Evolutionary conservation across 305 asterid genomes (phyloP), one percentile per base, ranked within the genome.

Genomic region (Plantago coronopus): DNA sequence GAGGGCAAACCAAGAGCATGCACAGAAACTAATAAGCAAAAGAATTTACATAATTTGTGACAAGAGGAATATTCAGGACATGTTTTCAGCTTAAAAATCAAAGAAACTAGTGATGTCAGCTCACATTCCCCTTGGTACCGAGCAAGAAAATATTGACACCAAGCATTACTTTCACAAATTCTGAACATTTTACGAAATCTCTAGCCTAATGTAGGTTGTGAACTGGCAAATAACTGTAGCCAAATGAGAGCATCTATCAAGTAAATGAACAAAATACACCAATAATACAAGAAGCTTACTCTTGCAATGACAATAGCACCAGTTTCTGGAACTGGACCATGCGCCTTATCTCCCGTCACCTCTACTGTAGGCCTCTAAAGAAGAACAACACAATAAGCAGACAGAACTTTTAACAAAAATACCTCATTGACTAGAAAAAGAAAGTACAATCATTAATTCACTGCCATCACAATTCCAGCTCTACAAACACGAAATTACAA

Each of bases 301-400:
- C 98, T 79, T 54, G 89, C 95, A 79, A 84, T 70, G 57, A 93
- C 97, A 59, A 77, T 43, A 46, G 78, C 77, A 57, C 95, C 98
- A 57, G 94, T 90, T 80, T 85, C 85, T 14, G 98, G 97, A 78
- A 93, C 95, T 16, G 94, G 91, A 67, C 97, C 97, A 57, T 89
- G 96, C 20, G 97, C 87, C 72, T 93, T 89, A 42, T 79, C 97
- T 51, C 98, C 96, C 62, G 75, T 81, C 72, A 93, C 95, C 79
- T 84, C 96, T 64, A 85, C 88, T 6, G 79, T 80, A 18, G 94
- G 83, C 70, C 90, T 76, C 88, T 82, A 54, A 31, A 44, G 50
- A 58, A 62, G 43, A 50, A 20, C 23, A 61, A 57, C 3, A 60
- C 40, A 34, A 34, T 34, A 49, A 48, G 22, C 7, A 25, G 44